Evolutionary conservation across 129 eudicot species (phyloP).

Genomic region (Lactuca sativa): DNA sequence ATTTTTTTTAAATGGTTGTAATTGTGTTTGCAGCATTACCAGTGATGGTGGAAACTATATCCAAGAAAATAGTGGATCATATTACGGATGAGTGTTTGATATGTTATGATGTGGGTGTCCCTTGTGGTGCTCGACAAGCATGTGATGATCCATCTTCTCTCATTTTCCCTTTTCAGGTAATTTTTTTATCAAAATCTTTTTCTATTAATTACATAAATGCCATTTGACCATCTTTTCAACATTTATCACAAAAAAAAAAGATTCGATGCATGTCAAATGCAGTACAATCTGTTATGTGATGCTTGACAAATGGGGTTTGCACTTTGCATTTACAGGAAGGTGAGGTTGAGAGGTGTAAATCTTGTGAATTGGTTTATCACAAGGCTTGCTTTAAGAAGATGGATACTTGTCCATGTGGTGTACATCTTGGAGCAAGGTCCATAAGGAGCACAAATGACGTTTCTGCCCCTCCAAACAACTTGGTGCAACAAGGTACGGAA

Average conservation of each 20-base stretch:
- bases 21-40: slow-evolving; percentile 68
- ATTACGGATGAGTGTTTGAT: slow-evolving; percentile 85
- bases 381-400: slow-evolving; percentile 62
- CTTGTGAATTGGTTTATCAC: slow-evolving; percentile 76
- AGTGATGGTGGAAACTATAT: slow-evolving; percentile 75
- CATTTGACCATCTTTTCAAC: neutral
- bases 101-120: slow-evolving; percentile 84
- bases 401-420: slow-evolving; percentile 67
- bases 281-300: neutral
- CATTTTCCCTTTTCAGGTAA: slow-evolving; percentile 95
- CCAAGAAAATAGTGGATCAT: slow-evolving; percentile 75
- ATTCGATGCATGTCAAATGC: neutral
- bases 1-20: slow-evolving; percentile 15
- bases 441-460: slow-evolving; percentile 24
- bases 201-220: too few species aligned
- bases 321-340: slow-evolving; percentile 58
- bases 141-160: slow-evolving; percentile 88
- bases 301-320: slow-evolving; percentile 10
- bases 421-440: slow-evolving; percentile 28
- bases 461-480: slow-evolving; percentile 26
- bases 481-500: slow-evolving; percentile 34
- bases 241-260: too few species aligned
- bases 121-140: slow-evolving; percentile 88
- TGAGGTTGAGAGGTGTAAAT: slow-evolving; percentile 76
- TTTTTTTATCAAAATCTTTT: slow-evolving; percentile 1